Percentiles rank a stretch among this genome's conserved stretches.
Evolutionary conservation across 768 basidiomycete genomes (phyloP).

Genomic region (Collybia sordida): DNA sequence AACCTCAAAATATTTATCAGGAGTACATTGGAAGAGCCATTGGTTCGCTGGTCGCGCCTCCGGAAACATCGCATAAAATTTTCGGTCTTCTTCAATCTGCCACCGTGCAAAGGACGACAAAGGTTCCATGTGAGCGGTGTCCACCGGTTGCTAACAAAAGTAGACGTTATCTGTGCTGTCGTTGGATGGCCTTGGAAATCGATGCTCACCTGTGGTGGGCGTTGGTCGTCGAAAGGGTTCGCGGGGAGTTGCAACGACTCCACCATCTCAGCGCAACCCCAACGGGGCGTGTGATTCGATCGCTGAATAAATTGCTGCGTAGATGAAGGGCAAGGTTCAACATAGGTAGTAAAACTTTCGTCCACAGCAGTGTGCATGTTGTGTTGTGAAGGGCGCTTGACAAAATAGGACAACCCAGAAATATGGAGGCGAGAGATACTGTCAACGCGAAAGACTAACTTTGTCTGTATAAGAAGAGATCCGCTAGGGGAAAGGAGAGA

Average conservation of each 20-base stretch:
- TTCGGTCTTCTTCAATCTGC: slow-evolving; percentile 34
- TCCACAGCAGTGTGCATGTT: too few relatives aligned
- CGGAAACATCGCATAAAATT: slow-evolving; percentile 39
- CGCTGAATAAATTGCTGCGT: too few relatives aligned
- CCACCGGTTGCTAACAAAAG: neutral
- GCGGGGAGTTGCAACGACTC: too few relatives aligned
- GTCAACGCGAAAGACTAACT: too few relatives aligned
- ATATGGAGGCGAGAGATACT: too few relatives aligned
- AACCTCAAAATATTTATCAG: slow-evolving; percentile 11
- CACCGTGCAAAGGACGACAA: slow-evolving; percentile 30
- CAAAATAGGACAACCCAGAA: neutral
- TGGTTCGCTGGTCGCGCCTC: slow-evolving; percentile 24
- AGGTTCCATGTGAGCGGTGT: slow-evolving; percentile 4
- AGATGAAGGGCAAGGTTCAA: too few relatives aligned
- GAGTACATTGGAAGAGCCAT: slow-evolving; percentile 8
- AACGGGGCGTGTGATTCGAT: too few relatives aligned
- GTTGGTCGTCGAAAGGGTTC: too few relatives aligned
- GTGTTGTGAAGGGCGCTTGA: neutral
- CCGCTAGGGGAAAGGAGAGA: slow-evolving; percentile 3
- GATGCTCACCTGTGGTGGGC: neutral
- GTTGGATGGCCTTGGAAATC: too few relatives aligned
- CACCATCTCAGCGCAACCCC: too few relatives aligned
- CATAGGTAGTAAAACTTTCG: too few relatives aligned
- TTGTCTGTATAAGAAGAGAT: slow-evolving; percentile 3
- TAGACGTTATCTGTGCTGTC: neutral